Percentiles rank a stretch among this genome's conserved stretches.
Evolutionary conservation across 495 filamentous ascomycete species (phyloP).

Genomic region (Opeltia flavorubescens): DNA sequence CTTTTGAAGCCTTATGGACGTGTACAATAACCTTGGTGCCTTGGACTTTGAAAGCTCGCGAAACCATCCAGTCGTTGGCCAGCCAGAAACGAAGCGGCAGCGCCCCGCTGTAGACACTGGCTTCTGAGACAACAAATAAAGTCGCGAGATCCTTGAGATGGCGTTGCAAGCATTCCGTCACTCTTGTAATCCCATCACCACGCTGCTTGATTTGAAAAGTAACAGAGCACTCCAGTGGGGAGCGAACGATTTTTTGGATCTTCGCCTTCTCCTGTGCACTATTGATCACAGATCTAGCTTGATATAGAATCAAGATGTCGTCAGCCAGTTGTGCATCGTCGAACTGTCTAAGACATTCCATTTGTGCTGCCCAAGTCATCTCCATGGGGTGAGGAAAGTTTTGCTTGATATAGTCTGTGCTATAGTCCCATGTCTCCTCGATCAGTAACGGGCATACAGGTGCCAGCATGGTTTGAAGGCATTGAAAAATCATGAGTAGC

Average conservation of each 20-base stretch:
- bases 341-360: conserved; percentile 11
- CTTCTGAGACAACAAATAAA: conserved; percentile 65
- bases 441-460: conserved; percentile 76
- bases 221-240: conserved; percentile 58
- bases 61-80: conserved; percentile 39
- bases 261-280: conserved; percentile 54
- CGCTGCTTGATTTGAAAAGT: conserved; percentile 26
- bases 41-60: conserved; percentile 36
- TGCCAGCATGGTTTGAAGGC: conserved; percentile 60
- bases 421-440: conserved; percentile 75
- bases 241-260: conserved; percentile 49
- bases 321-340: conserved; percentile 22
- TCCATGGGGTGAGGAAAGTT: conserved; percentile 31
- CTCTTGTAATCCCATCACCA: conserved; percentile 6
- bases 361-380: conserved; percentile 17
- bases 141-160: conserved; percentile 50
- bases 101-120: conserved; percentile 32
- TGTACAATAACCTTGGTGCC: conserved; percentile 35
- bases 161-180: conserved; percentile 28
- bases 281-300: conserved; percentile 49
- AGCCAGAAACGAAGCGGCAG: conserved; percentile 16
- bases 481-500: conserved; percentile 50
- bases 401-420: conserved; percentile 46
- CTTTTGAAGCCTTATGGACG: conserved; percentile 49
- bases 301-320: conserved; percentile 44